Evolutionary conservation across 2,329 filamentous ascomycete species (phyloP), one percentile per base, ranked within the genome.

Genomic region (Dendryphion nanum): DNA sequence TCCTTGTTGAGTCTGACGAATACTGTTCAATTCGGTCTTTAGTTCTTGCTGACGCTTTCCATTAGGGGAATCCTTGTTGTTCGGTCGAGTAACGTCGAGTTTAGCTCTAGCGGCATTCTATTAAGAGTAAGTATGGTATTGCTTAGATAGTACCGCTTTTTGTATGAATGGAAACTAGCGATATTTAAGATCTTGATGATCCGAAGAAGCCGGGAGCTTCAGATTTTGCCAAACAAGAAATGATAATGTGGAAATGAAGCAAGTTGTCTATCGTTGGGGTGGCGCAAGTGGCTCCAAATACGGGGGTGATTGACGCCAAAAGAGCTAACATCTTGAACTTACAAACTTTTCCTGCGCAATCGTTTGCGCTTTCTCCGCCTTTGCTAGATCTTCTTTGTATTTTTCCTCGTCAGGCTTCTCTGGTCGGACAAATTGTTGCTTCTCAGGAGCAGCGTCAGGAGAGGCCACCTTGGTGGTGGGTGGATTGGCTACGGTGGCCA

Each of bases 61-160:
- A 44, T 79, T 75, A 12, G 91, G 88, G 21, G 81, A 88, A 61
- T 86, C 86, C 69, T 88, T 82, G 64, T 91, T 89, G 72, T 86
- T 85, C 33, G 88, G 86, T 60, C 83, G 78, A 44, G 86, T 87
- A 49, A 83, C 74, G 41, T 96, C 89, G 63, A 97, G 81, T 74
- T 96, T 95, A 64, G 83, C 79, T 71, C 89, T 91, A 71, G 93
- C 76, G 50, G 84, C 83, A 63, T 87, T 90, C 91, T 97, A 62
- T n/a, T n/a, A n/a, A n/a, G n/a, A n/a, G n/a, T n/a, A n/a, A n/a
- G n/a, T n/a, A n/a, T n/a, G n/a, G n/a, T n/a, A n/a, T n/a, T n/a
- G n/a, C n/a, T n/a, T n/a, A n/a, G n/a, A n/a, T n/a, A n/a, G n/a
- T n/a, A n/a, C n/a, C n/a, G n/a, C n/a, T n/a, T n/a, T n/a, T n/a